A percentile compares a stretch with the other conserved stretches of the same genome.
These are phyloP conservation scores for Mucor plumbeus DNA, from an alignment of 371 early-diverging fungal species.

Conservation along the genomic window DNA sequence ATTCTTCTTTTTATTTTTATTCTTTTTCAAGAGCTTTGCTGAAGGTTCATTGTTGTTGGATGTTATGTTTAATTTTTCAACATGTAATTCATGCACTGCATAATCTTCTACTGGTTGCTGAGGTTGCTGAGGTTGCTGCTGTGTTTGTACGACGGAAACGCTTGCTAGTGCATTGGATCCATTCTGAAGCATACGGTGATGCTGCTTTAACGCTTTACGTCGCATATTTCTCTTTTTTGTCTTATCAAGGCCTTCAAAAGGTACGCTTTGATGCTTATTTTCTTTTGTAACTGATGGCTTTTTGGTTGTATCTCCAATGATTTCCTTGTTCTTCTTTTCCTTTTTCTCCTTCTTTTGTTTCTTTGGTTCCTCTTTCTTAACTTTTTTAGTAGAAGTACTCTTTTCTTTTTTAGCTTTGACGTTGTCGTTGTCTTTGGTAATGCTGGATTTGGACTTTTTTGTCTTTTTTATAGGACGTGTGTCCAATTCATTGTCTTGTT, in stretches of 20 bases:
- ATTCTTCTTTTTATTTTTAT: constrained; percentile 28
- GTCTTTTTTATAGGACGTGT: constrained; percentile 8
- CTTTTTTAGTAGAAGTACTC: neutral
- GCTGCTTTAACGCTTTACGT: constrained; percentile 6
- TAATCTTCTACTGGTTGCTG: neutral
- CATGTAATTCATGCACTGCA: neutral
- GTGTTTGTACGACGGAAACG: neutral
- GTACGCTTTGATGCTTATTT: neutral
- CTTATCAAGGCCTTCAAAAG: constrained; percentile 8
- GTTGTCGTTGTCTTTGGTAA: neutral
- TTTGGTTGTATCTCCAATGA: neutral
- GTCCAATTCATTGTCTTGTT: constrained; percentile 2
- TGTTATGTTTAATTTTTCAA: neutral
- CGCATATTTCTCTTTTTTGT: constrained; percentile 19
- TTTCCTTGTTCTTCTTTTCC: neutral
- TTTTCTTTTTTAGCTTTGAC: neutral
- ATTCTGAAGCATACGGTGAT: neutral
- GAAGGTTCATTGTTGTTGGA: neutral
- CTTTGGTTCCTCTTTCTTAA: neutral
- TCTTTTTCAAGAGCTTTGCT: constrained; percentile 17
- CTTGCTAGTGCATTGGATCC: no score
- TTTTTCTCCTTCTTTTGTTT: neutral
- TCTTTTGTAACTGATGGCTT: neutral
- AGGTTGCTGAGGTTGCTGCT: neutral
- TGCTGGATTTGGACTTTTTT: constrained; percentile 2